Conservation (phyloP, 106 monocot genomes). For the Dioscorea dumetorum region DNA sequence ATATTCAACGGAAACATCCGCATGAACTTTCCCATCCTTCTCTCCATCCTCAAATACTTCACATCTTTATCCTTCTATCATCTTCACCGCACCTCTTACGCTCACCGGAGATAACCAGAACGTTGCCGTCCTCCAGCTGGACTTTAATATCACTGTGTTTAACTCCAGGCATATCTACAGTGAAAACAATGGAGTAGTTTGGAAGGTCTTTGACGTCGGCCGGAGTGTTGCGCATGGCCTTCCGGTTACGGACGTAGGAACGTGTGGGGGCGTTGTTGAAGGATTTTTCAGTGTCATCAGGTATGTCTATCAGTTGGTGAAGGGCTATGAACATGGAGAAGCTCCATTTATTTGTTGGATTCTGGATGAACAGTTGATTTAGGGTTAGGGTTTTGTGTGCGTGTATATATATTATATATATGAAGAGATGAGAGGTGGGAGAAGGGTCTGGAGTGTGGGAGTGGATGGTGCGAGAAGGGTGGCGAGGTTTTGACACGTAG, state of each 20-base stretch:
- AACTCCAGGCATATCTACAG: conserved; percentile 41
- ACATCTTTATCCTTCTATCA: conserved; percentile 23
- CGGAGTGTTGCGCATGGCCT: conserved; percentile 34
- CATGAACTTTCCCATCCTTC: conserved; percentile 77
- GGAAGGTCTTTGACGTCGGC: conserved; percentile 39
- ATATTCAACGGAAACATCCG: conserved; percentile 55
- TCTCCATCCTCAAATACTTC: conserved; percentile 67
- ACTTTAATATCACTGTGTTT: conserved; percentile 30
- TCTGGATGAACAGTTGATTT: neutral
- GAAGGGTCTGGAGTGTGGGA: too few species aligned
- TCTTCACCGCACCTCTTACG: conserved; percentile 17
- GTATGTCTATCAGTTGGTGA: conserved; percentile 22
- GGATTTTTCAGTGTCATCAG: conserved; percentile 25
- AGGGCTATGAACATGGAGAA: conserved; percentile 16
- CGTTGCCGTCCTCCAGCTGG: conserved; percentile 35
- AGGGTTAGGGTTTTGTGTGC: too few species aligned
- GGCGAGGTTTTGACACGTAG: too few species aligned
- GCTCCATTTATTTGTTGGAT: neutral
- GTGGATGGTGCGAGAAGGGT: too few species aligned
- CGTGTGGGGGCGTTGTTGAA: conserved; percentile 26
- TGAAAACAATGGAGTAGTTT: conserved; percentile 13
- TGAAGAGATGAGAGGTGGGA: too few species aligned
- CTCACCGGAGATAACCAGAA: conserved; percentile 34
- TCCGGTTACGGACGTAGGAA: conserved; percentile 26
- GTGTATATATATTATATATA: too few species aligned